Evolutionary conservation across 2,329 filamentous ascomycete genomes (phyloP), one percentile per base, ranked within the genome.

Genomic region (Diaporthe citri): DNA sequence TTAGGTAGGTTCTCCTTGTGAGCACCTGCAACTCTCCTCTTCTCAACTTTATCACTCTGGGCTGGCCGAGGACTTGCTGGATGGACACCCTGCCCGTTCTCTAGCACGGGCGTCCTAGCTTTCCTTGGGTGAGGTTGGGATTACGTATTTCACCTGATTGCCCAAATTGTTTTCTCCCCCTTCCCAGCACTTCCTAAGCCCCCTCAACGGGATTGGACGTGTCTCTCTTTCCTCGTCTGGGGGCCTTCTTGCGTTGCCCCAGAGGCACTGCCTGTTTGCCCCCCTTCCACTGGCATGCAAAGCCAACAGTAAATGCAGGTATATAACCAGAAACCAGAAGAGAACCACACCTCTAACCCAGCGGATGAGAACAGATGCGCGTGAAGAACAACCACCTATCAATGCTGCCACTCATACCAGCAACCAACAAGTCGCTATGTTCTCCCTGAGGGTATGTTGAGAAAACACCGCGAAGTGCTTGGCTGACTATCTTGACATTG

Each of bases 231-330:
- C n/a, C 57, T 17, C 6, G 6, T 25, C 22, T 25, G 2, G 57
- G 36, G 22, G 39, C 28, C 25, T 39, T 71, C 36, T 34, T 25
- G 22, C 25, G 13, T 22, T 22, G 15, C 17, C 36, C 7, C 36
- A 31, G 22, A 46, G 36, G 41, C 41, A 22, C 12, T 46, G 55
- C 34, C 43, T 59, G 28, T n/a, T 51, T 4, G 1, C 55, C 34
- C 71, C 36, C 71, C 28, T 25, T 25, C 55, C 46, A 36, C 17
- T 28, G 46, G 70, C 28, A 64, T 52, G 48, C 59, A 41, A 43
- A 34, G 60, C 71, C 57, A 64, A 66, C 60, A 55, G 36, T 74
- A 59, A 64, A 66, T 75, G 64, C 62, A 72, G 52, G 52, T 75
- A 69, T 73, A 73, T 69, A 73, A 71, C 43, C 59, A 57, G 56